phyloP scores from a whole-genome alignment of 352 stramenopile genomes.

The Phytophthora syringae region DNA sequence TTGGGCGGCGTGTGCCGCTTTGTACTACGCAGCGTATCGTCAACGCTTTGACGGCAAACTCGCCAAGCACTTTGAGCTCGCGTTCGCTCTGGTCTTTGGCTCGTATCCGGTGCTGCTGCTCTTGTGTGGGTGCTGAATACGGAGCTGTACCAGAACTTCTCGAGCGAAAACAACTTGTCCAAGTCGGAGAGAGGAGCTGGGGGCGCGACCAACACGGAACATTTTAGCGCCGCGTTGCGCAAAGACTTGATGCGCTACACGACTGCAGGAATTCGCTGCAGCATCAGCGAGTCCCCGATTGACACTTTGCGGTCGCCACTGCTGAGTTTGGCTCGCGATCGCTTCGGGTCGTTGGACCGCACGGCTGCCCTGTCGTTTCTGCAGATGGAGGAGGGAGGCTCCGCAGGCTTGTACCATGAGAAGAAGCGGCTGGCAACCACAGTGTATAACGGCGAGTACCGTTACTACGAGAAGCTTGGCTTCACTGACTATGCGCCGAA shows the following conservation, averaged over 20 bases:
- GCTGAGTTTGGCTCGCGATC: slow-evolving; percentile 42
- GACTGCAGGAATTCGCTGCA: slow-evolving; percentile 82
- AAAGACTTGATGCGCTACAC: slow-evolving; percentile 91
- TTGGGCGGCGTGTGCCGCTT: slow-evolving; percentile 65
- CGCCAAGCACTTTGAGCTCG: slow-evolving; percentile 63
- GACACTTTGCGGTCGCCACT: slow-evolving; percentile 56
- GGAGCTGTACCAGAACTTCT: slow-evolving; percentile 82
- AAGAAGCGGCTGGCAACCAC: slow-evolving; percentile 86
- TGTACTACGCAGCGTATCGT: slow-evolving; percentile 82
- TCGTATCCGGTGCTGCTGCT: slow-evolving; percentile 76
- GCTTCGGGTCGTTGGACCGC: slow-evolving; percentile 49
- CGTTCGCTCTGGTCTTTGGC: slow-evolving; percentile 73
- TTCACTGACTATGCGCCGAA: slow-evolving; percentile 88
- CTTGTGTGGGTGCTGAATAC: slow-evolving; percentile 87
- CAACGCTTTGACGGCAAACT: slow-evolving; percentile 66
- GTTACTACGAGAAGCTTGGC: slow-evolving; percentile 87
- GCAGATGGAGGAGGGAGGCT: slow-evolving; percentile 68
- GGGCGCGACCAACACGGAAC: slow-evolving; percentile 58
- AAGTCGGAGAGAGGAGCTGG: slow-evolving; percentile 56
- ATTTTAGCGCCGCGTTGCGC: slow-evolving; percentile 78
- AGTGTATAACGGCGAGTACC: slow-evolving; percentile 83
- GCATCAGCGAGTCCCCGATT: slow-evolving; percentile 62
- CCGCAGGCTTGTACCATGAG: slow-evolving; percentile 71
- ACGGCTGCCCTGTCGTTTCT: slow-evolving; percentile 57
- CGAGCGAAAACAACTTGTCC: slow-evolving; percentile 70